Percentiles rank a stretch among this genome's conserved stretches.
Conservation (phyloP, 2,329 filamentous ascomycete genomes). For the Penicillium sp. region DNA sequence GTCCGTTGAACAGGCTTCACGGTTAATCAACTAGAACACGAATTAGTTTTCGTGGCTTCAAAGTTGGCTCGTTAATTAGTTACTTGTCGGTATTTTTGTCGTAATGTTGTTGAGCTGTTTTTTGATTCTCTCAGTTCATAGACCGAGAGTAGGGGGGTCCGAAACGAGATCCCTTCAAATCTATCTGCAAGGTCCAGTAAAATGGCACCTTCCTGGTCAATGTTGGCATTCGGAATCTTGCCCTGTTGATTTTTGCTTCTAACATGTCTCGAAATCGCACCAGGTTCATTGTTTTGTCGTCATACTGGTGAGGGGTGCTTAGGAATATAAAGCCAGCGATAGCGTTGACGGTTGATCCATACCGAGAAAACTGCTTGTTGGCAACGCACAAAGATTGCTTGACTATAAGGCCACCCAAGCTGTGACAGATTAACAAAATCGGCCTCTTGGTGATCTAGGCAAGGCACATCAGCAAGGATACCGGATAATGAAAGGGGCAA, state of each 20-base stretch:
- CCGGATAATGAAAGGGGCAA: background rate
- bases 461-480: background rate
- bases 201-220: background rate
- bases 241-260: conserved; percentile 1
- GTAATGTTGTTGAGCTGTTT: conserved; percentile 2
- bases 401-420: conserved; percentile 3
- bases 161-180: conserved; percentile 1
- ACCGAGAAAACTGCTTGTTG: conserved; percentile 1
- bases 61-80: background rate
- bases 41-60: background rate
- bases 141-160: background rate
- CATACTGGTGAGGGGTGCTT: background rate
- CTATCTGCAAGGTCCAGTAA: background rate
- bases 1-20: conserved; percentile 1
- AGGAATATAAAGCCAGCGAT: background rate
- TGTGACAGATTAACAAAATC: background rate
- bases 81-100: background rate
- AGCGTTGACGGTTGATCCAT: background rate
- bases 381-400: conserved; percentile 3
- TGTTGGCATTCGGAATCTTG: conserved; percentile 2
- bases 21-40: background rate
- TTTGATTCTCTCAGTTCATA: conserved; percentile 1
- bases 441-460: background rate
- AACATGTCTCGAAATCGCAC: background rate
- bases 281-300: background rate